Evolutionary conservation across 768 basidiomycete genomes (phyloP).

Genomic region (Boletus pseudopeckii): DNA sequence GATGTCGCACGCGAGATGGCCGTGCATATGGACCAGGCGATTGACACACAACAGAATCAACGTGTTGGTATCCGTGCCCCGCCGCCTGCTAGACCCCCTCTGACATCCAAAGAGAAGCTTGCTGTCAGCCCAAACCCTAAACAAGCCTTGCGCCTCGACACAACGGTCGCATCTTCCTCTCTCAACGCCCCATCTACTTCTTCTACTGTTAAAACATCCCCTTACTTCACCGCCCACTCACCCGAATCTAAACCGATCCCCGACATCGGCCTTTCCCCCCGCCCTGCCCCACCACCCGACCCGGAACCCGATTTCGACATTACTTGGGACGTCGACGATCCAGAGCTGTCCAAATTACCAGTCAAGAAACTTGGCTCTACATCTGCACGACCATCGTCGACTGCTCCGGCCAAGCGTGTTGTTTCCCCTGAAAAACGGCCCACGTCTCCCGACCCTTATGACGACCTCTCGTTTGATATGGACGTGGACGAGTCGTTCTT

Average conservation of each 20-base stretch:
- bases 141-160: not conserved
- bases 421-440: slow-evolving; percentile 8
- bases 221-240: slow-evolving; percentile 19
- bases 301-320: slow-evolving; percentile 18
- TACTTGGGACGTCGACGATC: slow-evolving; percentile 32
- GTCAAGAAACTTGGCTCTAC: slow-evolving; percentile 6
- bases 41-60: slow-evolving; percentile 2
- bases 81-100: not conserved
- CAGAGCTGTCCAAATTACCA: slow-evolving; percentile 15
- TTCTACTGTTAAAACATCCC: slow-evolving; percentile 8
- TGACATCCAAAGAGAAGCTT: slow-evolving; percentile 2
- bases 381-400: slow-evolving; percentile 3
- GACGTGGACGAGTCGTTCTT: slow-evolving; percentile 40
- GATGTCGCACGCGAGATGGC: slow-evolving; percentile 26
- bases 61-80: not conserved
- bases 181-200: slow-evolving; percentile 1
- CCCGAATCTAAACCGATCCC: slow-evolving; percentile 13
- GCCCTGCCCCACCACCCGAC: slow-evolving; percentile 21
- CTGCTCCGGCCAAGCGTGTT: not conserved
- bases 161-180: slow-evolving; percentile 8
- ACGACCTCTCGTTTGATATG: slow-evolving; percentile 35
- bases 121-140: not conserved
- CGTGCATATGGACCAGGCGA: slow-evolving; percentile 16
- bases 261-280: slow-evolving; percentile 31
- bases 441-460: slow-evolving; percentile 28